Conservation (phyloP, 1,139 yeast genomes). For the Nakaseomyces delphensis region DNA sequence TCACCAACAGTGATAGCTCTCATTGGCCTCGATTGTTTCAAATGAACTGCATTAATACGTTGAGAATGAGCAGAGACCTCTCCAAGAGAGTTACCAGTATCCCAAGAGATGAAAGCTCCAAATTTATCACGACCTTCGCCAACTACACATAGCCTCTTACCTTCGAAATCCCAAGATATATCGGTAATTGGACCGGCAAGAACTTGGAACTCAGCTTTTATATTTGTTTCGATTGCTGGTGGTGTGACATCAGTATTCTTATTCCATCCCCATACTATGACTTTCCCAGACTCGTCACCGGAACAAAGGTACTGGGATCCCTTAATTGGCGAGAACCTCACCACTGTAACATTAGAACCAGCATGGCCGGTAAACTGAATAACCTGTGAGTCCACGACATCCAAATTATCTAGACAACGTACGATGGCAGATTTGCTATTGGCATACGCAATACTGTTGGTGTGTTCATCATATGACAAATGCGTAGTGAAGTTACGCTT, state of each 20-base stretch:
- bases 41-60: conserved; percentile 71
- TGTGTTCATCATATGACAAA: conserved; percentile 59
- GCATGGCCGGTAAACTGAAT: conserved; percentile 66
- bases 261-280: conserved; percentile 70
- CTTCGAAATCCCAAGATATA: conserved; percentile 90
- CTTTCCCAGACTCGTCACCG: conserved; percentile 83
- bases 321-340: conserved; percentile 60
- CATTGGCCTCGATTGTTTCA: conserved; percentile 84
- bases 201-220: conserved; percentile 77
- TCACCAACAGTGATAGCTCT: conserved; percentile 91
- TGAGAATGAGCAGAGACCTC: conserved; percentile 94
- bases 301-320: conserved; percentile 86
- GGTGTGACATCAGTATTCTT: conserved; percentile 15
- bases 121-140: conserved; percentile 90
- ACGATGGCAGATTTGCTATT: conserved; percentile 73
- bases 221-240: conserved; percentile 38
- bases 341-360: conserved; percentile 63
- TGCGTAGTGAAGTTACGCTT: conserved; percentile 59
- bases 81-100: conserved; percentile 90
- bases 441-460: conserved; percentile 69
- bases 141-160: conserved; percentile 78
- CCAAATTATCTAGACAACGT: conserved; percentile 48
- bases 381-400: conserved; percentile 29
- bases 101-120: conserved; percentile 91
- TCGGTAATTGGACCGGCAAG: conserved; percentile 77